Base-by-base conservation (phyloP, 495 filamentous ascomycete genomes). In the Trichoderma erinaceum region DNA sequence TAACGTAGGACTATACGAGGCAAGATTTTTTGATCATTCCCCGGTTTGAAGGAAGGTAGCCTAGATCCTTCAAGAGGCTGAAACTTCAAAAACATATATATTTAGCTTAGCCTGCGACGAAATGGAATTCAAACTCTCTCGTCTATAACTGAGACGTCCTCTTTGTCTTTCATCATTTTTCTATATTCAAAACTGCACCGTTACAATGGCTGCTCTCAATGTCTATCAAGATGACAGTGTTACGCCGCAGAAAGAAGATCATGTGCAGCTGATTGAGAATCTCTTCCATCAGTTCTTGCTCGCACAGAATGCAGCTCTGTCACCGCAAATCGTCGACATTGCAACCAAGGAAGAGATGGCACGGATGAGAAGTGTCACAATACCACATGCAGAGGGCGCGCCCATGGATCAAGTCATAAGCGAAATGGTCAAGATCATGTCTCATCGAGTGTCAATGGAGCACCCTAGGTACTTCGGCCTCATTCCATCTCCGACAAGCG, bases 381-480 rank as follows among this genome's bases (percentile, higher is more conserved):
- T 12, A 32, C 56, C 56, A 61, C 8, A 1, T 0, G n/a, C 56
- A 32, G 23, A 32, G 3, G 56, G 11, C 15, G 8, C 25, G 15
- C 56, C 56, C 0, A 29, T 61, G 27, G 16, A 18, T 25, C 56
- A 61, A 32, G 56, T 61, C 25, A 8, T 61, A 15, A 25, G 12
- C 4, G 56, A 61, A 7, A 61, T 61, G 56, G 25, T 32, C 56
- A 27, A 32, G 27, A 61, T 61, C 56, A 61, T 61, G 56, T 61
- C 56, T 8, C 56, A 61, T 6, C 56, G 56, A 16, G n/a, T 61
- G 13, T 5, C 25, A 29, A 67, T 58, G 48, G 58, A 68, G 32
- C 71, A 74, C 41, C 73, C 73, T 0, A 64, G 43, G 13, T 70
- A 66, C 38, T 71, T 74, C 44, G 61, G 48, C 41, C 71, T 73